Base-by-base conservation (phyloP, 2,329 filamentous ascomycete genomes). In the Alternaria gaisen region DNA sequence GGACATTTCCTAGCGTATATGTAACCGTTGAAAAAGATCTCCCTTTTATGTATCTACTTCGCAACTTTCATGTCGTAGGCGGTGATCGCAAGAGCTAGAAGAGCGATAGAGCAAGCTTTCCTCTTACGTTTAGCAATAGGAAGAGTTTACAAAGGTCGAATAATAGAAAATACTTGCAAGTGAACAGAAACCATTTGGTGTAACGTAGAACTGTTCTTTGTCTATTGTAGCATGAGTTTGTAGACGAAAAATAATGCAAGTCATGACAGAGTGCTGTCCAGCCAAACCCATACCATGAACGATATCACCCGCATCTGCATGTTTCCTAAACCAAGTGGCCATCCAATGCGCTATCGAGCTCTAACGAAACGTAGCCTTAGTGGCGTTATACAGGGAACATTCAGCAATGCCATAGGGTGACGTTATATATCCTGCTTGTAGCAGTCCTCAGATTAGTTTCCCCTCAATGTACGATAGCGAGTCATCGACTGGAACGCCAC, bases 401-500 rank as follows among this genome's bases (percentile, higher is more conserved):
- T 5, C 12, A 14, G 32, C 12, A 36, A 36, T 14, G 3, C 32
- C 14, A 14, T 5, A 12, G 14, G 32, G 32, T 36, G 12, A 36
- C 5, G 30, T 4, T 32, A 32, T 32, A 32, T 14, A 36, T 36
- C 32, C 12, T 36, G 24, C 12, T 5, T 36, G 11, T 22, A 14
- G 11, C 40, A 41, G 22, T 22, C 5, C 18, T 20, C 40, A 18
- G 7, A 72, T 65, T 22, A 69, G 60, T 60, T 79, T 79, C 22
- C 72, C 70, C 60, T 80, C 78, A 14, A 73, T 64, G 2, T 70
- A 65, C 3, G 71, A 71, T 18, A 72, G 67, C 11, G 77, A 71
- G 18, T 79, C 65, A n/a, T 78, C 69, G 7, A 71, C 67, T 4
- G 73, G 73, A 58, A 79, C 74, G 18, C 78, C 69, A 18, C 78